These are phyloP conservation scores for Cunninghamia lanceolata DNA, from an alignment of 75 land plant genomes.

Conservation along the genomic window DNA sequence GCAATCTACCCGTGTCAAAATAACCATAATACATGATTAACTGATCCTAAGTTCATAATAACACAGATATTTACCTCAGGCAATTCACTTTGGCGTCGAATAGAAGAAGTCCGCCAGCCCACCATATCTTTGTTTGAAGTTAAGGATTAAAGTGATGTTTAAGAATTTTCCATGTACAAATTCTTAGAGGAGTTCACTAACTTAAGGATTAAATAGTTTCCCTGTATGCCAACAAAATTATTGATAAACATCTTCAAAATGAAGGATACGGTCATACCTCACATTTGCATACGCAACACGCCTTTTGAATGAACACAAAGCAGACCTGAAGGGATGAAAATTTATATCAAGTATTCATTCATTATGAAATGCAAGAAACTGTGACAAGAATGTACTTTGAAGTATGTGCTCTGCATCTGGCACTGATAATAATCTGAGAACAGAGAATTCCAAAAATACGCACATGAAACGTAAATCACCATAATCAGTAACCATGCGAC, in stretches of 20 bases:
- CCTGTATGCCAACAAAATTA: neutral
- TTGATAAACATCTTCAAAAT: constrained; percentile 4
- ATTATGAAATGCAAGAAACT: neutral
- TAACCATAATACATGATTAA: neutral
- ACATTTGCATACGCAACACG: constrained; percentile 84
- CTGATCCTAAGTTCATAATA: neutral
- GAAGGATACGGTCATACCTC: constrained; percentile 83
- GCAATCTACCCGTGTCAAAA: constrained; percentile 4
- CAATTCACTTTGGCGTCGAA: constrained; percentile 64
- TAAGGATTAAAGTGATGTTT: constrained; percentile 4
- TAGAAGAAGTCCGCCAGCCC: constrained; percentile 89
- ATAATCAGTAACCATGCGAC: constrained; percentile 69
- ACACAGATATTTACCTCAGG: constrained; percentile 52
- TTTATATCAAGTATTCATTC: neutral
- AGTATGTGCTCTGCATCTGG: neutral
- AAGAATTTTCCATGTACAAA: neutral
- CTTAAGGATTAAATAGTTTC: neutral
- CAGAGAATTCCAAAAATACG: constrained; percentile 6
- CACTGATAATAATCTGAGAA: neutral
- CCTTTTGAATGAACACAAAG: constrained; percentile 64
- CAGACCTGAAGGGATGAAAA: constrained; percentile 58
- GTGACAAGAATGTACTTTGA: neutral
- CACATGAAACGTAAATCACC: constrained; percentile 79
- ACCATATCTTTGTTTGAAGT: constrained; percentile 53
- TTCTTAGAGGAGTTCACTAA: neutral